Base-by-base conservation (phyloP, 108 stramenopile species). In the Skeletonema potamos region DNA sequence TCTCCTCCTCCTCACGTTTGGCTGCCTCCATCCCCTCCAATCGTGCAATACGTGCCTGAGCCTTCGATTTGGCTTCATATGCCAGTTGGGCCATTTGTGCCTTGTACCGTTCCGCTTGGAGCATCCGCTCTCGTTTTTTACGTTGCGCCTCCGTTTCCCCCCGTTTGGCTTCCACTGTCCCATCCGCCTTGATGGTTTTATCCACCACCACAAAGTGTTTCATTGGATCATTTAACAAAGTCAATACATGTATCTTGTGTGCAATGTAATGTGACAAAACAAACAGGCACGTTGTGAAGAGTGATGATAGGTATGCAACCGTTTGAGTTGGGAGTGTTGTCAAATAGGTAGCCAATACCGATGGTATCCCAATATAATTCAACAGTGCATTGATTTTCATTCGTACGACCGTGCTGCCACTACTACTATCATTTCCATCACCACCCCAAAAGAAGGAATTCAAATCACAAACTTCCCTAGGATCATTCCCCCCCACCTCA, bases 51-150 rank as follows among this genome's bases (percentile, higher is more conserved):
- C 80, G 73, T 54, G 64, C 80, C 36, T 65, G 64, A 8, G 70
- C 80, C 13, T 30, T 54, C 27, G 54, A 29, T 69, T 81, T 81
- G 15, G 80, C 80, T 69, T 81, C 80, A 68, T 70, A 66, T 7
- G 80, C 80, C 58, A 81, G 57, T 34, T 74, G 80, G 1, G 80
- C 80, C 80, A 81, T 81, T 34, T 81, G 68, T 1, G 73, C 69
- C 73, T 81, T 81, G n/a, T 62, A 18, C 60, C 73, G 54, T 39
- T 81, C 80, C 24, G 34, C 29, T 15, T 74, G 73, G 4, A 81
- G 29, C 80, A 81, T 71, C 37, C 80, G 37, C 20, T 81, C 80
- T 15, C 80, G 46, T 27, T 63, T 48, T 51, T 74, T 81, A 1
- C 80, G 43, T 28, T 74, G 73, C 3, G 80, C 80, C 30, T 81